A percentile compares a stretch with the other conserved stretches of the same genome.
Evolutionary conservation across 2,329 filamentous ascomycete genomes (phyloP).

Genomic region (Fonsecaea monophora): DNA sequence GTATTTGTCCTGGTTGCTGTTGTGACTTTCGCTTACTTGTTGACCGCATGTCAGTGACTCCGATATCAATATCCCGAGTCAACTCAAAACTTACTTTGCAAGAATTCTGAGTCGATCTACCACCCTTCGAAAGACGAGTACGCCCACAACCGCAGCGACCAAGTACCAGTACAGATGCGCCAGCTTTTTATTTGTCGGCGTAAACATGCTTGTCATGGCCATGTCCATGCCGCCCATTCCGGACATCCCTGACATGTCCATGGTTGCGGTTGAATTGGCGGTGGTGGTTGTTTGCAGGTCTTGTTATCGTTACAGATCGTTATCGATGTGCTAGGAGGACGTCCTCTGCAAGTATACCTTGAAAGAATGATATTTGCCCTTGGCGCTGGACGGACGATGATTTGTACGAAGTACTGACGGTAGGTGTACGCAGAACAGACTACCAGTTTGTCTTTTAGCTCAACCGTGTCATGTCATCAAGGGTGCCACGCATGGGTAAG

Average conservation of each 20-base stretch:
- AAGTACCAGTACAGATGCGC: conserved; percentile 37
- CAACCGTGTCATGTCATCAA: background rate
- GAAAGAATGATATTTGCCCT: no score
- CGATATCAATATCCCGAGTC: background rate
- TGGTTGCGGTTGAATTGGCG: conserved; percentile 13
- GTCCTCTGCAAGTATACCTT: background rate
- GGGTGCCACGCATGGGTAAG: background rate
- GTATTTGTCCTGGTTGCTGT: conserved; percentile 18
- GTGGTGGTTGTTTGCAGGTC: background rate
- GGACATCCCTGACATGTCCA: conserved; percentile 35
- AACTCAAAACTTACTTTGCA: conserved; percentile 5
- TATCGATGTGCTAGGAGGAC: background rate
- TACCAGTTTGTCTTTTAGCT: background rate
- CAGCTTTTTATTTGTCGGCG: conserved; percentile 31
- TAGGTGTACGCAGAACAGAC: background rate
- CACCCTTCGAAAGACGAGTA: conserved; percentile 23
- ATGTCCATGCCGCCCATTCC: conserved; percentile 40
- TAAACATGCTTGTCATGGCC: conserved; percentile 34
- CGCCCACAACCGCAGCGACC: conserved; percentile 28
- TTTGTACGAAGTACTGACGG: background rate
- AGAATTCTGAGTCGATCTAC: conserved; percentile 25
- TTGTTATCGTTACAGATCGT: background rate
- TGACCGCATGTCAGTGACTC: background rate
- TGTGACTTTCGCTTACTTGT: conserved; percentile 22
- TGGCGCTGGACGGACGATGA: no score